Conservation (phyloP, 2,329 filamentous ascomycete species). For the Venturia asperata region DNA sequence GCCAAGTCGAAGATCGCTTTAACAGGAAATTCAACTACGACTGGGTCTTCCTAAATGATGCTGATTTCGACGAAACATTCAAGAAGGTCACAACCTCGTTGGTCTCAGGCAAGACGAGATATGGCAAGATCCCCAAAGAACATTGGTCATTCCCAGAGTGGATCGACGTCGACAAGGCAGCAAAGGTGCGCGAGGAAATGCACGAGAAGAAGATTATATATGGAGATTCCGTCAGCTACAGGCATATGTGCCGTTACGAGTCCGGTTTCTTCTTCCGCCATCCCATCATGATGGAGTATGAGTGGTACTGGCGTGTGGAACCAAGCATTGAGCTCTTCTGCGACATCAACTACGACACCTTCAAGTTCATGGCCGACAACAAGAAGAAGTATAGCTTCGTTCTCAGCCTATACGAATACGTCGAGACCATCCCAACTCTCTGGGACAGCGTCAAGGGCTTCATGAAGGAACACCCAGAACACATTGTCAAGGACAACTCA, state of each 20-base stretch:
- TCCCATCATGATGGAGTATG: slow-evolving; percentile 86
- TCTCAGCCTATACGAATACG: slow-evolving; percentile 91
- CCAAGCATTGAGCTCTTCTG: slow-evolving; percentile 94
- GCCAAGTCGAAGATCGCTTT: slow-evolving; percentile 95
- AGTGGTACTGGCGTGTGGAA: slow-evolving; percentile 99
- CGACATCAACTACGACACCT: slow-evolving; percentile 91
- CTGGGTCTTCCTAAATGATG: slow-evolving; percentile 98
- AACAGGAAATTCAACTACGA: slow-evolving; percentile 96
- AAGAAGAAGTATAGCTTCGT: slow-evolving; percentile 98
- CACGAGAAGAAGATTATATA: slow-evolving; percentile 93
- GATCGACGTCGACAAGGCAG: slow-evolving; percentile 92
- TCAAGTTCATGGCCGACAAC: slow-evolving; percentile 92
- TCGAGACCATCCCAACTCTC: slow-evolving; percentile 89
- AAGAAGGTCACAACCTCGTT: slow-evolving; percentile 84
- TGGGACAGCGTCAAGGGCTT: slow-evolving; percentile 96
- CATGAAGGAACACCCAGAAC: slow-evolving; percentile 81
- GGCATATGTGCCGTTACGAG: slow-evolving; percentile 99
- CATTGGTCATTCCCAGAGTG: slow-evolving; percentile 96
- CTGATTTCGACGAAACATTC: slow-evolving; percentile 87
- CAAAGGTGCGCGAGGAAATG: slow-evolving; percentile 91
- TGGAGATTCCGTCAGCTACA: slow-evolving; percentile 91
- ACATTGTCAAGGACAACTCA: slow-evolving; percentile 75
- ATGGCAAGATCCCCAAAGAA: slow-evolving; percentile 80
- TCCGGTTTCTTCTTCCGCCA: slow-evolving; percentile 99
- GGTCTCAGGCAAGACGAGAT: slow-evolving; percentile 87